Evolutionary conservation across 148 eudicot species (phyloP).

Genomic region (Heliamphora exappendiculata): DNA sequence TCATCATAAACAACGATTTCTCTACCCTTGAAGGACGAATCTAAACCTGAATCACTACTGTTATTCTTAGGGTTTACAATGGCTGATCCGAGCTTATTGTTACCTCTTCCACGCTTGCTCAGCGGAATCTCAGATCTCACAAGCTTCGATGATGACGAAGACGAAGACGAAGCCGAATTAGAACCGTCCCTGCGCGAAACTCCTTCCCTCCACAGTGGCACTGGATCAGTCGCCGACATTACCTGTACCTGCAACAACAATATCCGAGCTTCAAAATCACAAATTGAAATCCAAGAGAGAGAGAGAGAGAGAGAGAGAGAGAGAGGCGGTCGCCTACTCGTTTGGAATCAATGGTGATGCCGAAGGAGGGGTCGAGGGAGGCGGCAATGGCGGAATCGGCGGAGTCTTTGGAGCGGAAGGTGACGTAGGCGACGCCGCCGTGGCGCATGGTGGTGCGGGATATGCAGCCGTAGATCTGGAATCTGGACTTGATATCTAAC

Average conservation of each 20-base stretch:
- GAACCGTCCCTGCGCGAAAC: conserved; percentile 27
- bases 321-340: conserved; percentile 24
- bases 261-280: background rate
- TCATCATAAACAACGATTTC: conserved; percentile 90
- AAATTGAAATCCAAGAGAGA: background rate
- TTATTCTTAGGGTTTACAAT: conserved; percentile 48
- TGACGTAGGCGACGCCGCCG: conserved; percentile 54
- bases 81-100: conserved; percentile 60
- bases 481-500: conserved; percentile 68
- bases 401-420: conserved; percentile 47
- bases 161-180: conserved; percentile 10
- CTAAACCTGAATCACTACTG: conserved; percentile 14
- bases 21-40: conserved; percentile 51
- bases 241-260: conserved; percentile 59
- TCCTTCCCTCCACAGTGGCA: conserved; percentile 38
- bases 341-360: conserved; percentile 52
- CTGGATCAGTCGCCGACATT: conserved; percentile 55
- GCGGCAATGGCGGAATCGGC: conserved; percentile 63
- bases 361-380: conserved; percentile 51
- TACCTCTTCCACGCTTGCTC: conserved; percentile 66
- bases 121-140: conserved; percentile 61
- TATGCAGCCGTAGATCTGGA: conserved; percentile 70
- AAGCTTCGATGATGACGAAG: conserved; percentile 54
- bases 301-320: background rate
- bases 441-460: conserved; percentile 43